Conservation (phyloP, 192 early-diverging fungal genomes). For the Coemansia sp. region DNA sequence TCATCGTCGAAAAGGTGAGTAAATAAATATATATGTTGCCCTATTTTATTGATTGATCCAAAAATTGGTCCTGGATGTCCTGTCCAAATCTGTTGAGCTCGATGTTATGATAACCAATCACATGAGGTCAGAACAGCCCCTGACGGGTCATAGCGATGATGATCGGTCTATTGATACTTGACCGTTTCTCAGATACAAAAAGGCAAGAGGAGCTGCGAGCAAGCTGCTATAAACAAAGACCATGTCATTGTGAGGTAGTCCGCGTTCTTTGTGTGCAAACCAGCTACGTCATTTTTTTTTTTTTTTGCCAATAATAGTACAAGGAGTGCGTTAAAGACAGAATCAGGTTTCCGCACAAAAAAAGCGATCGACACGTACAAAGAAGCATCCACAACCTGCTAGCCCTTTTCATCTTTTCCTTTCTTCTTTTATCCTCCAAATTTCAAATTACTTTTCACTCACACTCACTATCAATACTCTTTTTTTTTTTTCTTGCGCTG, state of each 20-base stretch:
- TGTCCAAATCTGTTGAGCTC: neutral
- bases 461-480: neutral
- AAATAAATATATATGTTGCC: neutral
- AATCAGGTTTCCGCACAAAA: neutral
- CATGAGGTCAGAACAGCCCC: neutral
- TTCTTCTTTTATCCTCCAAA: slow-evolving; percentile 1
- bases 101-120: neutral
- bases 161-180: no score
- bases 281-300: neutral
- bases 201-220: no score
- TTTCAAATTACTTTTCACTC: slow-evolving; percentile 4
- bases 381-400: neutral
- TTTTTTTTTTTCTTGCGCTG: slow-evolving; percentile 11
- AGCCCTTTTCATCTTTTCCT: no score
- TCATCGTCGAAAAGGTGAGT: slow-evolving; percentile 55
- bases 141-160: no score
- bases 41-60: neutral
- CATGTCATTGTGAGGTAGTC: no score
- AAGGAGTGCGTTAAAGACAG: neutral
- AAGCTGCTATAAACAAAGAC: no score
- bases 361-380: neutral
- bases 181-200: no score
- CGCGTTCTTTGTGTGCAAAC: neutral
- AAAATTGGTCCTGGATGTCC: neutral
- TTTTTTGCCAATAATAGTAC: neutral